Evolutionary conservation across 2,329 filamentous ascomycete genomes (phyloP).

Genomic region (Xylariaceae sp.): DNA sequence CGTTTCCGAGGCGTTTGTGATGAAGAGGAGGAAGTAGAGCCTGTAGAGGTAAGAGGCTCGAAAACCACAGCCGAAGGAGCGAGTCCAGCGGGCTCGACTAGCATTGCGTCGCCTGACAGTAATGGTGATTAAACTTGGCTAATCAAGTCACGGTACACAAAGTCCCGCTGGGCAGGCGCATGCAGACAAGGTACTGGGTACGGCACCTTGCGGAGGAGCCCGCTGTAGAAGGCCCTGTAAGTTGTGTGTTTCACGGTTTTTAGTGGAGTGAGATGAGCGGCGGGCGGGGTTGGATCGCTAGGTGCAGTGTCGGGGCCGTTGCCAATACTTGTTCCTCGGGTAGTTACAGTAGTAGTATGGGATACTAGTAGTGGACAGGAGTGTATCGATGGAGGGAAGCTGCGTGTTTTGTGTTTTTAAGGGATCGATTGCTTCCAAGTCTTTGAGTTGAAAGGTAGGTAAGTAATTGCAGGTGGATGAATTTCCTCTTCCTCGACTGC

Average conservation of each 20-base stretch:
- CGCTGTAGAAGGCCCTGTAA: not conserved
- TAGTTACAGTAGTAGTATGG: too few relatives aligned
- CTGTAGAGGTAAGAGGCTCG: constrained; percentile 23
- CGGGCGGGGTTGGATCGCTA: not conserved
- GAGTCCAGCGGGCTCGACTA: constrained; percentile 25
- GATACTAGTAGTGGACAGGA: too few relatives aligned
- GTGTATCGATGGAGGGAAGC: too few relatives aligned
- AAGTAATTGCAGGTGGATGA: too few relatives aligned
- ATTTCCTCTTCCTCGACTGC: too few relatives aligned
- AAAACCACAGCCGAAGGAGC: constrained; percentile 26
- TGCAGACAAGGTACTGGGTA: not conserved
- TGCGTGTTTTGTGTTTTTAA: too few relatives aligned
- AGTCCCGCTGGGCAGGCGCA: not conserved
- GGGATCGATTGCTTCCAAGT: too few relatives aligned
- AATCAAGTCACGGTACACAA: not conserved
- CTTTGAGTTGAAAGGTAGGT: too few relatives aligned
- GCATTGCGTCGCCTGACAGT: constrained; percentile 22
- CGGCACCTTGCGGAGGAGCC: not conserved
- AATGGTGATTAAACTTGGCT: not conserved
- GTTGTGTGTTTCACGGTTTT: not conserved
- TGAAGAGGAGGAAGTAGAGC: constrained; percentile 16
- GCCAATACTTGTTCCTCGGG: too few relatives aligned
- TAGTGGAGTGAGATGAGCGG: not conserved
- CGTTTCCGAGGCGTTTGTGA: constrained; percentile 24
- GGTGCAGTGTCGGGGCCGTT: too few relatives aligned